Percentiles rank a stretch among this genome's conserved stretches.
phyloP scores from a whole-genome alignment of 148 eudicot genomes.

The Dysphania ambrosioides region DNA sequence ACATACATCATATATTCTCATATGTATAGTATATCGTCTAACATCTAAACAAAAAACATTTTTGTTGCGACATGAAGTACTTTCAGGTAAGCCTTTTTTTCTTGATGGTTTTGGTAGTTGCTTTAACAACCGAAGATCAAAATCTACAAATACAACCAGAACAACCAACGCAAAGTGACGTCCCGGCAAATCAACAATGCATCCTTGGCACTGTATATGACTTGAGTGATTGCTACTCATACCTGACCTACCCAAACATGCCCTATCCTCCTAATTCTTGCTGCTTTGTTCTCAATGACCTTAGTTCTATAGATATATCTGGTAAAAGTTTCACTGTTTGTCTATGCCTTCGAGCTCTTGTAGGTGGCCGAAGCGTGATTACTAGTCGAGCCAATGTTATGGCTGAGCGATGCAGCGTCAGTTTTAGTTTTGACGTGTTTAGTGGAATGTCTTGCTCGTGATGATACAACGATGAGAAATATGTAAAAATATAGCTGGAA shows the following conservation, averaged over 20 bases:
- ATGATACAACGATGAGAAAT: neutral
- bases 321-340: slow-evolving; percentile 9
- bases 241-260: slow-evolving; percentile 3
- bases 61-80: neutral
- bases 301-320: slow-evolving; percentile 1
- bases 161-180: neutral
- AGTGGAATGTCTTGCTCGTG: neutral
- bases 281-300: slow-evolving; percentile 5
- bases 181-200: neutral
- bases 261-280: slow-evolving; percentile 15
- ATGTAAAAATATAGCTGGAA: too few species aligned
- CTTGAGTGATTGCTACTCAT: slow-evolving; percentile 3
- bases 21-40: neutral
- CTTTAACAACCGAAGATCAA: neutral
- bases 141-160: neutral
- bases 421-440: slow-evolving; percentile 10
- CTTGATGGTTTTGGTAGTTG: neutral
- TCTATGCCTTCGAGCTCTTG: slow-evolving; percentile 8
- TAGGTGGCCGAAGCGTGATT: neutral
- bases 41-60: neutral
- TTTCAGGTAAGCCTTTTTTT: neutral
- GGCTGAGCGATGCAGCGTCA: slow-evolving; percentile 7
- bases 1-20: neutral
- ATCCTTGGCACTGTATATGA: neutral
- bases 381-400: neutral